phyloP scores from a whole-genome alignment of 78 protist genomes.

The Pigoraptor vietnamica region DNA sequence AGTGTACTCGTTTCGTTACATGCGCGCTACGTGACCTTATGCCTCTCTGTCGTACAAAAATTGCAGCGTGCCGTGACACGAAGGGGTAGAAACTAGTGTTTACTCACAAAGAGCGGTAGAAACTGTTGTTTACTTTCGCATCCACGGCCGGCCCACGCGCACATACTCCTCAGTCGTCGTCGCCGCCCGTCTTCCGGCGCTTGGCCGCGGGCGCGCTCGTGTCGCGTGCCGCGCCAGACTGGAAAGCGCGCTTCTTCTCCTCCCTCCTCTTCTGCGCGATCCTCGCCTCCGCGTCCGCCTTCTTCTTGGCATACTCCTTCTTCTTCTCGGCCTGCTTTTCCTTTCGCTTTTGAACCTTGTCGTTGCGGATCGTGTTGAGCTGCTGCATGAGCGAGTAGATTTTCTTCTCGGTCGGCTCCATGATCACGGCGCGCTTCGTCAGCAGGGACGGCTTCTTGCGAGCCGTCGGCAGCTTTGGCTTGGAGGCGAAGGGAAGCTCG shows the following conservation, averaged over 20 bases:
- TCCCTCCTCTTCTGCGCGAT: neutral
- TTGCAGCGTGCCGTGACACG: no score
- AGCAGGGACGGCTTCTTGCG: neutral
- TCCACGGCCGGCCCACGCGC: no score
- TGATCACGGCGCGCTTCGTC: neutral
- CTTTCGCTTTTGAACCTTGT: neutral
- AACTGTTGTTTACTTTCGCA: no score
- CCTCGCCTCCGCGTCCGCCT: neutral
- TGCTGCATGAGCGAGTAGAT: constrained; percentile 5
- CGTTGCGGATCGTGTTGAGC: neutral
- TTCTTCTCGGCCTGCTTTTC: neutral
- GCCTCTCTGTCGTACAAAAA: no score
- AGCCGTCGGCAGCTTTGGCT: constrained; percentile 41
- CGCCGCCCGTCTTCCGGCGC: neutral
- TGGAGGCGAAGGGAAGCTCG: constrained; percentile 48
- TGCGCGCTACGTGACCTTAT: no score
- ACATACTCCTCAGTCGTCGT: neutral
- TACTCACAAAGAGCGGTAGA: no score
- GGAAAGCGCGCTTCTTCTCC: neutral
- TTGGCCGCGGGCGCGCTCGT: neutral
- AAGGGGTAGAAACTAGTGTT: no score
- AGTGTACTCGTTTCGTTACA: no score
- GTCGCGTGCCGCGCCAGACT: neutral
- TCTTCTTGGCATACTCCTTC: neutral
- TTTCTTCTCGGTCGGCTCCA: neutral